Base-by-base conservation (phyloP, 441 rosid genomes). In the Aquilaria agallochum region DNA sequence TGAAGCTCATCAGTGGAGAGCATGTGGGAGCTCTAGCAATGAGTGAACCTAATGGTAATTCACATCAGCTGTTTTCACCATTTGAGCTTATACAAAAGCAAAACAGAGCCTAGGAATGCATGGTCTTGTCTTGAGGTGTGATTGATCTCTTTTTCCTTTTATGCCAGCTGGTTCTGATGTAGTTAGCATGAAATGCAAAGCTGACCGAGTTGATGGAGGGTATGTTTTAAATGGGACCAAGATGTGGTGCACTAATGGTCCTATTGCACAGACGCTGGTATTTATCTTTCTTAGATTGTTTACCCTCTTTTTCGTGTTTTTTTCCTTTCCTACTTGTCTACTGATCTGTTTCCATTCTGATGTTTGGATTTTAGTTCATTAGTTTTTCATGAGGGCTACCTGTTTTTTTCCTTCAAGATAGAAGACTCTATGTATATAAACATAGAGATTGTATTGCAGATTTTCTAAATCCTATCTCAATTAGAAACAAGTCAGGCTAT, bases 161-260 rank as follows among this genome's bases (percentile, higher is more conserved):
- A 66, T 65, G 68, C 85, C 9, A 91, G 99, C 96, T 67, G 99
- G 98, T 53, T 94, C 98, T 57, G 97, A 94, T 69, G 92, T 94
- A 74, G 96, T 90, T 65, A 76, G 97, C 82, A 84, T 94, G 97
- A 94, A 94, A 78, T 90, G 96, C 78, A 90, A 86, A 76, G 98
- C 98, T 74, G 96, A 89, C 15, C 81, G 78, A 63, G 95, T 83
- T 42, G 89, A 87, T 78, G 97, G 96, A 50, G 97, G 99, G 48
- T 91, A 78, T 78, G 53, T 84, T 50, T 60, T 91, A 55, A 91
- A 86, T 70, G 97, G 99, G 62, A 91, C 84, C 81, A 94, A 94
- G 76, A 94, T 94, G 99, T 94, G 99, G 97, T 94, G 99, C 82
- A 94, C 97, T 32, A 94, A 94, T 83, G 99, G 99, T 64, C 97